These are phyloP conservation scores for Aureobasidium sp. DNA, from an alignment of 2,329 filamentous ascomycete genomes.

Conservation along the genomic window DNA sequence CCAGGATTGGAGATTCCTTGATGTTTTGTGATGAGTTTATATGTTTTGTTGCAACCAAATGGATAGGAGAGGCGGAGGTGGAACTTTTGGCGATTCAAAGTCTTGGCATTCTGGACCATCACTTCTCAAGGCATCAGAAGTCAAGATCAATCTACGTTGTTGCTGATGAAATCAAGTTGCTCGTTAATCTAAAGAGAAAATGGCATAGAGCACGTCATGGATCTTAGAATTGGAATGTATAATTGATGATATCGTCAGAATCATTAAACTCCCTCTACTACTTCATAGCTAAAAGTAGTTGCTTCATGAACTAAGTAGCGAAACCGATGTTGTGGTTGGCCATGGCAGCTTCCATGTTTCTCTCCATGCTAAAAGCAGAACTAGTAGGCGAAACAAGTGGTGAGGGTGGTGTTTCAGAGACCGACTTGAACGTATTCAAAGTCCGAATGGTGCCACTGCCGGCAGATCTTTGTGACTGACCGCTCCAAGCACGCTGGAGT, in stretches of 20 bases:
- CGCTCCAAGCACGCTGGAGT: slow-evolving; percentile 22
- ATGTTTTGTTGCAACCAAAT: neutral
- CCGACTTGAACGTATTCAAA: slow-evolving; percentile 2
- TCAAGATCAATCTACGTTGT: neutral
- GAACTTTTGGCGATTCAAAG: neutral
- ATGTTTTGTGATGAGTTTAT: neutral
- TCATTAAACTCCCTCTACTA: neutral
- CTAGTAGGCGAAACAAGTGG: slow-evolving; percentile 20
- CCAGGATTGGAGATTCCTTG: too few relatives aligned
- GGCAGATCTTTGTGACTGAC: slow-evolving; percentile 15
- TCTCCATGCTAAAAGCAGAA: slow-evolving; percentile 15
- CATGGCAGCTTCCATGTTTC: slow-evolving; percentile 23
- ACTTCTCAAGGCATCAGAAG: neutral
- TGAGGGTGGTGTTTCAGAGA: slow-evolving; percentile 10
- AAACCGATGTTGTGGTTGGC: slow-evolving; percentile 19
- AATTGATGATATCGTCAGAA: neutral
- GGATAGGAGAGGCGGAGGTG: neutral
- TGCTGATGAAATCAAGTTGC: neutral
- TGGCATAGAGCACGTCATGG: too few relatives aligned
- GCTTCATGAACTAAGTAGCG: slow-evolving; percentile 13
- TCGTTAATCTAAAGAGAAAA: too few relatives aligned
- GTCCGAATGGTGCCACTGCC: slow-evolving; percentile 7
- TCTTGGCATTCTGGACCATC: neutral
- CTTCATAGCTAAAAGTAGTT: neutral
- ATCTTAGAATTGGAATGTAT: too few relatives aligned